These are phyloP conservation scores for Neofusicoccum sp. DNA, from an alignment of 2,329 filamentous ascomycete genomes.

Conservation along the genomic window DNA sequence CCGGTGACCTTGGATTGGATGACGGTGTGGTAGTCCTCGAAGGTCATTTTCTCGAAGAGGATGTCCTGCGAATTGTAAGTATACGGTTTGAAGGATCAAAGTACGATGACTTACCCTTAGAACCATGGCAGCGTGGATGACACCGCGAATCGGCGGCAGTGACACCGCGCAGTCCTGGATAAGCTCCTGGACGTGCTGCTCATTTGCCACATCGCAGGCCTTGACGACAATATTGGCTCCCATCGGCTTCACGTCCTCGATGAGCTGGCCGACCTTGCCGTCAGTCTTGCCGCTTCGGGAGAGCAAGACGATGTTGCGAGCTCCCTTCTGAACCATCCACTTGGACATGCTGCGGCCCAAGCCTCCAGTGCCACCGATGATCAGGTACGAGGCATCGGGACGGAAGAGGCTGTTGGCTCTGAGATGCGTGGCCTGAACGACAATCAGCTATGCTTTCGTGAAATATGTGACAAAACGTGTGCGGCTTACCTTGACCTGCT, in stretches of 20 bases:
- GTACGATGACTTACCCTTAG: slow-evolving; percentile 22
- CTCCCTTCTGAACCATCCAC: slow-evolving; percentile 29
- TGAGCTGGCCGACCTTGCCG: not conserved
- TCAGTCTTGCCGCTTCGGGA: slow-evolving; percentile 20
- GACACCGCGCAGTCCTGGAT: not conserved
- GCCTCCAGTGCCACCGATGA: slow-evolving; percentile 30
- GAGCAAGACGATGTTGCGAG: slow-evolving; percentile 26
- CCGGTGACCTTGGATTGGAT: slow-evolving; percentile 30
- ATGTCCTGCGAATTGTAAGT: not conserved
- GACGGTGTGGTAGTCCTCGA: slow-evolving; percentile 22
- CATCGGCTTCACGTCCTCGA: not conserved
- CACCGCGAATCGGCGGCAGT: slow-evolving; percentile 25
- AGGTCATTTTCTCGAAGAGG: slow-evolving; percentile 14
- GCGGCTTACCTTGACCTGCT: slow-evolving; percentile 24
- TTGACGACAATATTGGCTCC: slow-evolving; percentile 8
- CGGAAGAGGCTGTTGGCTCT: slow-evolving; percentile 13
- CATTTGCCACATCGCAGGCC: slow-evolving; percentile 14
- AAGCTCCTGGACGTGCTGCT: not conserved
- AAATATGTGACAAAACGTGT: not conserved
- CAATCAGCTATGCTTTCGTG: not conserved
- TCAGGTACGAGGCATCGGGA: slow-evolving; percentile 27
- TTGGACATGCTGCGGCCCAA: slow-evolving; percentile 28
- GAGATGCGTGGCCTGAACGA: slow-evolving; percentile 1
- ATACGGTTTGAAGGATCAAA: slow-evolving; percentile 21
- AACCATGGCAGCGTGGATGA: slow-evolving; percentile 31